A percentile compares a stretch with the other conserved stretches of the same genome.
These are phyloP conservation scores for Penicillium sp. DNA, from an alignment of 2,329 filamentous ascomycete species.

Conservation along the genomic window DNA sequence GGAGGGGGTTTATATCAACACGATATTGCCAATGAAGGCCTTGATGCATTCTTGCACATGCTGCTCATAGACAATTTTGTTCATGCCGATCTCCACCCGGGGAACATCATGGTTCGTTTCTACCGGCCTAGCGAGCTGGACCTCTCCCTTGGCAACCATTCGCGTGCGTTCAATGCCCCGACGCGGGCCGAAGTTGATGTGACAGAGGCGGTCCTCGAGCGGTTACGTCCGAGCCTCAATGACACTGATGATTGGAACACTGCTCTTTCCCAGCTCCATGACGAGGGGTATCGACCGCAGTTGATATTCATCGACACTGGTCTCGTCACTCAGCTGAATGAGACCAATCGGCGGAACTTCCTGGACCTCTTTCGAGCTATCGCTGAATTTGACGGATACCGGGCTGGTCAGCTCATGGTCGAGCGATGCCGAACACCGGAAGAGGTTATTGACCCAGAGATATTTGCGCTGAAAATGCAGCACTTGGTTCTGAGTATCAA, in stretches of 20 bases:
- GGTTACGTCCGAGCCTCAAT: conserved; percentile 71
- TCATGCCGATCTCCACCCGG: conserved; percentile 92
- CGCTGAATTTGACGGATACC: conserved; percentile 95
- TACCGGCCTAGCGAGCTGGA: conserved; percentile 77
- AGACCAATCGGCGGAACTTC: conserved; percentile 83
- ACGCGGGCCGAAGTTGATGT: conserved; percentile 65
- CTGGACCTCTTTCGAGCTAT: conserved; percentile 93
- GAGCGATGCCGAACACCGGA: conserved; percentile 91
- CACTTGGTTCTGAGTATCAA: conserved; percentile 91
- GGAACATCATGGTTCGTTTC: conserved; percentile 99
- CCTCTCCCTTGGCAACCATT: conserved; percentile 54
- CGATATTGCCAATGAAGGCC: conserved; percentile 90
- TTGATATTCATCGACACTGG: conserved; percentile 97
- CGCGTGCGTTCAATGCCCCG: conserved; percentile 43
- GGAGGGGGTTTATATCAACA: conserved; percentile 90
- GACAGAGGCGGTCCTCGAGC: conserved; percentile 80
- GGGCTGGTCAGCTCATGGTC: conserved; percentile 92
- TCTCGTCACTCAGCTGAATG: conserved; percentile 89
- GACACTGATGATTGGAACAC: conserved; percentile 69
- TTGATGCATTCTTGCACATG: conserved; percentile 96
- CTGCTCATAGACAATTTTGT: conserved; percentile 96
- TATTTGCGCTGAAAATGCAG: conserved; percentile 96
- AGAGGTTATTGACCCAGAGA: conserved; percentile 80
- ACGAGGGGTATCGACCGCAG: conserved; percentile 87
- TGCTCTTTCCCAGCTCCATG: conserved; percentile 73